Base-by-base conservation (phyloP, 495 filamentous ascomycete species). In the Penicillium fimorum region DNA sequence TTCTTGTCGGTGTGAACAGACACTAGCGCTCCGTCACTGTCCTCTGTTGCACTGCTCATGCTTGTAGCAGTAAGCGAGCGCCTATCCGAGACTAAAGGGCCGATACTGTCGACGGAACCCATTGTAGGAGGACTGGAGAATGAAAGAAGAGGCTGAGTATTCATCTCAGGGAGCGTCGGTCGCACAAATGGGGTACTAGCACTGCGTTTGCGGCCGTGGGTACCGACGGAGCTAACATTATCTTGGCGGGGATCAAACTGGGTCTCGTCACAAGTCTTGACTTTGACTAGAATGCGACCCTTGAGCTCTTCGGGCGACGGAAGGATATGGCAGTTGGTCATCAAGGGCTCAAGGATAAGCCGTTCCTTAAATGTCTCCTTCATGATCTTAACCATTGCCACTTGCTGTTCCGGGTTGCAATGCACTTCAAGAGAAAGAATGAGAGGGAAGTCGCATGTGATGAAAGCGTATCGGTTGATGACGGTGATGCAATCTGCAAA, bases 381-480 rank as follows among this genome's bases (percentile, higher is more conserved):
- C 84, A 98, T 95, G 55, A 91, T 94, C 48, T 89, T 86, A 22
- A 91, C 90, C 93, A 98, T 97, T 37, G 80, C 82, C 38, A 83
- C 74, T 68, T 98, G 94, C 62, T 96, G 93, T 47, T 87, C 80
- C 10, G 84, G 70, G 60, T 81, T 86, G 79, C 94, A 98, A 67
- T 96, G 94, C 17, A 98, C 92, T 65, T 98, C 94, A 22, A 98
- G 86, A 15, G 94, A 97, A 45, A 98, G 81, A 70, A 92, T 95
- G 8, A 98, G 80, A 8, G 94, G 94, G 57, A 91, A 96, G 15
- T 78, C 82, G 3, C 87, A 89, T 25, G 85, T 83, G 44, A 82
- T 76, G 64, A 98, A 98, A 13, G 94, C 93, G 65, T 97, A 96
- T 62, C 91, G 91, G 61, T 89, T 88, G 70, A 98, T 93, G 54